Evolutionary conservation across 2,329 filamentous ascomycete genomes (phyloP), one percentile per base, ranked within the genome.

Genomic region (Aspergillus hiratsukae): DNA sequence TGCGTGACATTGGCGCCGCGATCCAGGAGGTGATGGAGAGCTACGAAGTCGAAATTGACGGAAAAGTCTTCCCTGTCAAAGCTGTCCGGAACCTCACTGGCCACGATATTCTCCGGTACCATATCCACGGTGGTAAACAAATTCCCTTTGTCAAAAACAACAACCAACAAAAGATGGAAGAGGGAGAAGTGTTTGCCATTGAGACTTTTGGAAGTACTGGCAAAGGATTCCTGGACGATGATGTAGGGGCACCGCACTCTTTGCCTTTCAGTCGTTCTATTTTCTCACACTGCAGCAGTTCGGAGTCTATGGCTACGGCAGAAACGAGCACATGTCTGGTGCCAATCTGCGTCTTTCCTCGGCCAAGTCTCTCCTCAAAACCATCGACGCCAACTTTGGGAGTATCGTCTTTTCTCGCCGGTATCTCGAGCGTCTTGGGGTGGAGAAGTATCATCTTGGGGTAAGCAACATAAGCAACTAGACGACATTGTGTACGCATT

Each of bases 21-120:
- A 84, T 85, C 58, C 83, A 85, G 63, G 83, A 85, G 64, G 79
- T 76, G 0, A 85, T 85, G 83, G 83, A 85, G 68, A 83, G 80
- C 68, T 84, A 85, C 61, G 83, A 85, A 64, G 77, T 83, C 21
- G 79, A 81, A 57, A 78, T 85, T 51, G 75, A 76, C 37, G 79
- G 80, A 9, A 76, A 79, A 60, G 80, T 74, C 3, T 76, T 76
- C 65, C 82, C 80, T 4, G 77, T 85, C 56, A 84, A 84, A 64
- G 70, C 80, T 1, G 80, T 85, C 49, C 76, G 80, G 37, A 80
- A 79, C 64, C 66, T 85, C 52, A 81, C 77, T 52, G 83, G 81
- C 17, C 82, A 84, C 69, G 76, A 83, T 51, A 84, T 84, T 61
- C 67, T 72, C 14, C 80, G 72, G 6, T 83, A 81, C 66, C 75